Evolutionary conservation across 345 rosid genomes (phyloP).

Genomic region (Hevea brasiliensis): DNA sequence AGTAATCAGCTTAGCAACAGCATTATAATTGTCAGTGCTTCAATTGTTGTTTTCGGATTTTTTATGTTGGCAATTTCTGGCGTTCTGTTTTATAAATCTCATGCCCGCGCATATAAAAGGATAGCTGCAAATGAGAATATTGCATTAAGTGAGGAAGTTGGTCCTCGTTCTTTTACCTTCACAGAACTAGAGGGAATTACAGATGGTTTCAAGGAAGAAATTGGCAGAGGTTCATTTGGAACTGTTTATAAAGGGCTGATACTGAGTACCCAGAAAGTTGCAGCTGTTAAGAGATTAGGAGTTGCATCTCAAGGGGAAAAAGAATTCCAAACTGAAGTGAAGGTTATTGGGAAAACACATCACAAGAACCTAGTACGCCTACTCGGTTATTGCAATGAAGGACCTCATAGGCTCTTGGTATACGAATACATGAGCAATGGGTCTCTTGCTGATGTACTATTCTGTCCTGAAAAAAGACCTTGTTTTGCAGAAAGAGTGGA

Average conservation of each 20-base stretch:
- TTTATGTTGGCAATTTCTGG: slow-evolving; percentile 10
- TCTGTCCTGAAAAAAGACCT: slow-evolving; percentile 13
- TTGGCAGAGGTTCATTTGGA: no score
- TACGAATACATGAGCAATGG: slow-evolving; percentile 32
- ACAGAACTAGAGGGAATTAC: slow-evolving; percentile 25
- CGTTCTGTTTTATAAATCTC: background rate
- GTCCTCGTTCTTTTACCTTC: slow-evolving; percentile 17
- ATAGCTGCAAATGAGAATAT: background rate
- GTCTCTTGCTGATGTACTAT: slow-evolving; percentile 31
- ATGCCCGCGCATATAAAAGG: slow-evolving; percentile 11
- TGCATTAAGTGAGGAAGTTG: slow-evolving; percentile 1
- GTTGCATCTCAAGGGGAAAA: no score
- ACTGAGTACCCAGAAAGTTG: no score
- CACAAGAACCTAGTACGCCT: no score
- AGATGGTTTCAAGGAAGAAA: slow-evolving; percentile 24
- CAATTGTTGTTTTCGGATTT: slow-evolving; percentile 1
- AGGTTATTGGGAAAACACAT: no score
- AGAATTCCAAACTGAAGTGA: no score
- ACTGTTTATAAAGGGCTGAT: no score
- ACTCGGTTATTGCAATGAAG: no score
- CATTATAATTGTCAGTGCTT: background rate
- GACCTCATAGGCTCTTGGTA: background rate
- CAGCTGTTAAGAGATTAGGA: no score
- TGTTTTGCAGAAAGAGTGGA: no score
- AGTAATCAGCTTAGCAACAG: background rate